These are phyloP conservation scores for Agaricus subrufescens DNA, from an alignment of 768 basidiomycete species.

Conservation along the genomic window DNA sequence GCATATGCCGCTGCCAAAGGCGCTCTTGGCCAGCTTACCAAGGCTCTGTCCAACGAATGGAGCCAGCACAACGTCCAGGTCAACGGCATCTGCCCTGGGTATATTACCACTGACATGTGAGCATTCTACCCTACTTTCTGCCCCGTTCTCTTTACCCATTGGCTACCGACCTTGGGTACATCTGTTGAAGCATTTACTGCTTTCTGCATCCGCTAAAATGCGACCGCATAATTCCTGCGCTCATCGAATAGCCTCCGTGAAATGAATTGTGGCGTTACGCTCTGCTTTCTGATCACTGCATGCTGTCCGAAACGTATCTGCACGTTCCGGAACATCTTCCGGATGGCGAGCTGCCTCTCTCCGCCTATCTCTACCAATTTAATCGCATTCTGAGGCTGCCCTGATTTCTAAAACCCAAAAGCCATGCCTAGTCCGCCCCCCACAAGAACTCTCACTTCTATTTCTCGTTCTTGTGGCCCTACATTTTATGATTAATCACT, in stretches of 20 bases:
- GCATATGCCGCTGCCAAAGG: slow-evolving; percentile 93
- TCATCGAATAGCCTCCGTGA: neutral
- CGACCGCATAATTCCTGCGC: no score
- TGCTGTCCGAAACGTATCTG: neutral
- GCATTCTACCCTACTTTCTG: slow-evolving; percentile 16
- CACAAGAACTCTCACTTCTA: neutral
- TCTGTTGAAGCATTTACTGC: no score
- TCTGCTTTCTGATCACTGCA: neutral
- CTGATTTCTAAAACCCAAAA: neutral
- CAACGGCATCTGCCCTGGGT: slow-evolving; percentile 85
- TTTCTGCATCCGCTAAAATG: no score
- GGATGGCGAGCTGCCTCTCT: neutral
- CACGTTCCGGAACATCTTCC: neutral
- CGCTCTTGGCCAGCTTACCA: slow-evolving; percentile 79
- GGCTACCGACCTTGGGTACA: neutral
- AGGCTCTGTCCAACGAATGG: slow-evolving; percentile 94
- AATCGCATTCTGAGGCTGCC: neutral
- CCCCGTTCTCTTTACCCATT: neutral
- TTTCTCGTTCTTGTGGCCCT: neutral
- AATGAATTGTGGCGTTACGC: slow-evolving; percentile 3
- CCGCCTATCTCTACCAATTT: neutral
- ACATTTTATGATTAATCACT: neutral
- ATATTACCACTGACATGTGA: slow-evolving; percentile 87
- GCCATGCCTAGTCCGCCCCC: neutral
- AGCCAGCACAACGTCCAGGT: slow-evolving; percentile 83